Evolutionary conservation across 495 filamentous ascomycete species (phyloP).

Genomic region (Xylaria nigripes): DNA sequence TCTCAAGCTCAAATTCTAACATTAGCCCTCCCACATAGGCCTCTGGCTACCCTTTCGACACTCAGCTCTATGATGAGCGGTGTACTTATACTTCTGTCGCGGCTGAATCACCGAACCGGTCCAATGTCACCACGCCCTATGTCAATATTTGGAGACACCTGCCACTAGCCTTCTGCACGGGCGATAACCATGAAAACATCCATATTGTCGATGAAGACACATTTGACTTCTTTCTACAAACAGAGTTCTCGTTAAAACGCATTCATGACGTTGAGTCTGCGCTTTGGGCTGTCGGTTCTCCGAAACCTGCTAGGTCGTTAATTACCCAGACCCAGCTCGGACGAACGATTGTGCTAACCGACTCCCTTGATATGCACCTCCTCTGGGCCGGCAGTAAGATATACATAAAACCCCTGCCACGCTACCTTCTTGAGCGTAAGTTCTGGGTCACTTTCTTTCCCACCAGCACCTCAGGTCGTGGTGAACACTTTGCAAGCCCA

Average conservation of each 20-base stretch:
- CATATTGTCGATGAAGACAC: neutral
- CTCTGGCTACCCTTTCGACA: too few species aligned
- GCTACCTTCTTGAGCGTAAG: conserved; percentile 25
- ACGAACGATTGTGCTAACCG: conserved; percentile 27
- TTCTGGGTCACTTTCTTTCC: conserved; percentile 28
- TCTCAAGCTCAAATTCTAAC: too few species aligned
- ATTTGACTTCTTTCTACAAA: neutral
- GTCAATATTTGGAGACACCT: neutral
- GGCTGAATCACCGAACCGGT: too few species aligned
- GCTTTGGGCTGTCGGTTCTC: conserved; percentile 37
- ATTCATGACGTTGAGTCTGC: neutral
- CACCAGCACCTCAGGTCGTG: neutral
- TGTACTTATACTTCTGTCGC: too few species aligned
- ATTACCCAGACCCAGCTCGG: conserved; percentile 28
- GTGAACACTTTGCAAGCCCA: neutral
- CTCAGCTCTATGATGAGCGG: too few species aligned
- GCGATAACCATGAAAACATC: neutral
- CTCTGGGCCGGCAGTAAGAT: conserved; percentile 22
- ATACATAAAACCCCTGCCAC: conserved; percentile 15
- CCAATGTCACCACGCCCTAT: too few species aligned
- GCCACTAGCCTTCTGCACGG: neutral
- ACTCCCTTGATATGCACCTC: conserved; percentile 28
- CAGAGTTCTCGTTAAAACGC: neutral
- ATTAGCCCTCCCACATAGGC: too few species aligned
- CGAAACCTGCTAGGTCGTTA: conserved; percentile 31